Conservation (phyloP, 2,329 filamentous ascomycete species). For the Penicillium sp. region DNA sequence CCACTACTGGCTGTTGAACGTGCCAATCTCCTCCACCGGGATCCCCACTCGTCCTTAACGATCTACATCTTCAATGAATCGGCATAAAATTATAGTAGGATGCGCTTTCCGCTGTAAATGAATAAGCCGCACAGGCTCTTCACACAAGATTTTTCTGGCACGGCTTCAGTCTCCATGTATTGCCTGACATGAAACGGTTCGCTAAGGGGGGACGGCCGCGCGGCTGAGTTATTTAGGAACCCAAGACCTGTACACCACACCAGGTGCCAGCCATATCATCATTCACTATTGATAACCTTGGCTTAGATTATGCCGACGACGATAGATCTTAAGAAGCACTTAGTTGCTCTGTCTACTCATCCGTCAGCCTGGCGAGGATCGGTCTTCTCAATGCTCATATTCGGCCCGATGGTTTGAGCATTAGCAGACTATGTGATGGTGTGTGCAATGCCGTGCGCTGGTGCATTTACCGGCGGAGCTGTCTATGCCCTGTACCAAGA, state of each 20-base stretch:
- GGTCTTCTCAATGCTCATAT: neutral
- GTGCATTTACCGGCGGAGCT: neutral
- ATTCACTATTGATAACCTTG: neutral
- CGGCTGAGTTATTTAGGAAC: neutral
- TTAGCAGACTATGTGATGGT: neutral
- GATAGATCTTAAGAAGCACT: neutral
- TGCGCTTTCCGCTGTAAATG: too few relatives aligned
- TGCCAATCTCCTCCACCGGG: slow-evolving; percentile 1
- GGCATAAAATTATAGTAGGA: neutral
- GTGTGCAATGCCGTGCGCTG: neutral
- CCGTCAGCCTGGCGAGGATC: neutral
- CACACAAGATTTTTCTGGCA: neutral
- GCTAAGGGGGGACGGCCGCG: neutral
- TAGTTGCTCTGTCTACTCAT: neutral
- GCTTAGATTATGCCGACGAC: too few relatives aligned
- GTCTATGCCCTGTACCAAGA: neutral
- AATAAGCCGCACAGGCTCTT: too few relatives aligned
- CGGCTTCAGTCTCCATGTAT: neutral
- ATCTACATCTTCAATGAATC: neutral
- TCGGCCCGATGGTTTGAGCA: neutral
- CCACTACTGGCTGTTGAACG: slow-evolving; percentile 4
- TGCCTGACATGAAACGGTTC: neutral
- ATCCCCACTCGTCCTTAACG: slow-evolving; percentile 1
- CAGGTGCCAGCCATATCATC: neutral
- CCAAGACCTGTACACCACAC: neutral